Evolutionary conservation across 441 rosid species (phyloP).

Genomic region (Adansonia rubrostipa): DNA sequence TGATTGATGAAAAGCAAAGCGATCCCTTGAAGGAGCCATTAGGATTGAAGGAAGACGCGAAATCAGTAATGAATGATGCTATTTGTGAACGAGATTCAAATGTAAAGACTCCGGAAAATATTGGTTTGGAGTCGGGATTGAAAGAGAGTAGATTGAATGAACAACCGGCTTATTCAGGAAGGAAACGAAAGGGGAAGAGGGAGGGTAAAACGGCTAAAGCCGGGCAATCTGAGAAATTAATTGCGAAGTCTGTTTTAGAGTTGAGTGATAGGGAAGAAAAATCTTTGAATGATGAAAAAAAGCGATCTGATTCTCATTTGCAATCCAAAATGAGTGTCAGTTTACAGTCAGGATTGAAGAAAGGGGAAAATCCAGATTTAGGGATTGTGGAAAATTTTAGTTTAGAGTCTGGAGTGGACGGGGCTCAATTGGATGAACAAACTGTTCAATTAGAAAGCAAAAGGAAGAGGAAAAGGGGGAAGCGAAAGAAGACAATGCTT

Average conservation of each 20-base stretch:
- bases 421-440: background rate
- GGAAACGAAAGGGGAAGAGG: slow-evolving; percentile 22
- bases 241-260: background rate
- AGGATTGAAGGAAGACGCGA: background rate
- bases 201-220: background rate
- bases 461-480: slow-evolving; percentile 5
- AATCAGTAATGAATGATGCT: slow-evolving; percentile 23
- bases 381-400: background rate
- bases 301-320: background rate
- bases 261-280: background rate
- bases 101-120: slow-evolving; percentile 18
- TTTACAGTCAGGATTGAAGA: slow-evolving; percentile 13
- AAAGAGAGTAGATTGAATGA: slow-evolving; percentile 13
- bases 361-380: background rate
- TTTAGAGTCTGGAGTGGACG: background rate
- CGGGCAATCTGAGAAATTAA: background rate
- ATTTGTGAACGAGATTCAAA: background rate
- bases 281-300: background rate
- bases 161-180: background rate
- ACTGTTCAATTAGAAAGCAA: background rate
- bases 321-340: slow-evolving; percentile 14
- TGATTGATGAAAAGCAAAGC: background rate
- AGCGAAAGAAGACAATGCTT: slow-evolving; percentile 16
- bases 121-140: slow-evolving; percentile 9
- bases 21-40: background rate